A percentile compares a stretch with the other conserved stretches of the same genome.
Evolutionary conservation across 1,284 basidiomycete genomes (phyloP).

Genomic region (Ustilago trichophora): DNA sequence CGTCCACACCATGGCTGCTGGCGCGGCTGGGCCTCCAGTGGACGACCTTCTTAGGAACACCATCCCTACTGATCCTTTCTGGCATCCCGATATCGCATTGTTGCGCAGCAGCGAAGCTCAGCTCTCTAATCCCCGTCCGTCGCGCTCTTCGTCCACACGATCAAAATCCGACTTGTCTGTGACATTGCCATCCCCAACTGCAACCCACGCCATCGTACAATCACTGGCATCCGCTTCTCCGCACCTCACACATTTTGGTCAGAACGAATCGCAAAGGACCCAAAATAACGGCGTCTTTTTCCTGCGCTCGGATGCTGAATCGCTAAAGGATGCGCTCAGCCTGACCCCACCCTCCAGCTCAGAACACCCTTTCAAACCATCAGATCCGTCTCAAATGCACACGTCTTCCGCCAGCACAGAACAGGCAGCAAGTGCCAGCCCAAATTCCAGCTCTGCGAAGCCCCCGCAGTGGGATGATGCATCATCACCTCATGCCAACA

Average conservation of each 20-base stretch:
- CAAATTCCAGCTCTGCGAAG: too few species aligned
- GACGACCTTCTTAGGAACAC: conserved; percentile 23
- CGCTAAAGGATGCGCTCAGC: conserved; percentile 6
- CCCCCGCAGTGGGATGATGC: too few species aligned
- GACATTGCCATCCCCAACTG: conserved; percentile 9
- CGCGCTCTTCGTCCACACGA: conserved; percentile 11
- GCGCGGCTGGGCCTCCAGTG: conserved; percentile 14
- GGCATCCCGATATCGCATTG: conserved; percentile 8
- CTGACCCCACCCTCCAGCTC: background rate
- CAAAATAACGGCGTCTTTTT: conserved; percentile 1
- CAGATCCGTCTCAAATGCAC: background rate
- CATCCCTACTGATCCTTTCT: conserved; percentile 9
- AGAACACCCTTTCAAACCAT: background rate
- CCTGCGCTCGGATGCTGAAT: conserved; percentile 14
- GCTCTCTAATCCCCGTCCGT: background rate
- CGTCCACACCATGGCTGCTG: conserved; percentile 28
- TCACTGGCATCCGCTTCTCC: background rate
- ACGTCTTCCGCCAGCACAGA: conserved; percentile 4
- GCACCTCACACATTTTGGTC: background rate
- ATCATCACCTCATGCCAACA: too few species aligned
- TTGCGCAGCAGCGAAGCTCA: background rate
- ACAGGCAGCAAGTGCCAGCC: background rate
- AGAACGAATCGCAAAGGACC: background rate
- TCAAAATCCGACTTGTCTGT: conserved; percentile 4
- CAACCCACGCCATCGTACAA: conserved; percentile 4